Evolutionary conservation across 208 protist genomes (phyloP).

Genomic region (Trypanosoma caninum): DNA sequence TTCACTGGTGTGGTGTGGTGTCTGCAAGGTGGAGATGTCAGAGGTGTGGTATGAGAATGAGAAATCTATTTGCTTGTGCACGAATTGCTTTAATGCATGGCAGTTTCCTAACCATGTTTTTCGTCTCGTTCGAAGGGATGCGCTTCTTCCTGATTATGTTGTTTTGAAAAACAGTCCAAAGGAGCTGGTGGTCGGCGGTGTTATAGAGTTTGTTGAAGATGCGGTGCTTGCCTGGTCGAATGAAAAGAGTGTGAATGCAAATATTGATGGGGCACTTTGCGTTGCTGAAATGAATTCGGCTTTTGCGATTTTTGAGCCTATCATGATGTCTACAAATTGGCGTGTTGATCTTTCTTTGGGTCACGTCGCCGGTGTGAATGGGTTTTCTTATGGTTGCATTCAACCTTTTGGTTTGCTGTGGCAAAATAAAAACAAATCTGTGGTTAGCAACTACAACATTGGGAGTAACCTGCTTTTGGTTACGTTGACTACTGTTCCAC

Average conservation of each 20-base stretch:
- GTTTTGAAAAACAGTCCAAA: constrained; percentile 53
- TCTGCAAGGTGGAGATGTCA: constrained; percentile 35
- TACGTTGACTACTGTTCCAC: constrained; percentile 61
- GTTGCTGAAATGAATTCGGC: constrained; percentile 49
- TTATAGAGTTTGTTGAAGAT: constrained; percentile 83
- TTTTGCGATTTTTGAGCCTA: constrained; percentile 59
- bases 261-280: constrained; percentile 38
- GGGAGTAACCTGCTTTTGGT: constrained; percentile 53
- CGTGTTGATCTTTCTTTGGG: constrained; percentile 63
- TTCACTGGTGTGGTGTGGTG: constrained; percentile 20
- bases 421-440: constrained; percentile 46
- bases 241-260: constrained; percentile 69
- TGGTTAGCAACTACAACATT: constrained; percentile 28
- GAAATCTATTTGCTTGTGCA: constrained; percentile 51
- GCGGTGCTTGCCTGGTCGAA: constrained; percentile 53
- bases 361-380: constrained; percentile 66
- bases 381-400: constrained; percentile 75
- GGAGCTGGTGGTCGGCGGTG: constrained; percentile 37
- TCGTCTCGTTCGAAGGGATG: constrained; percentile 28
- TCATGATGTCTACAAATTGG: constrained; percentile 41
- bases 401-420: constrained; percentile 69
- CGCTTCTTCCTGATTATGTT: constrained; percentile 54
- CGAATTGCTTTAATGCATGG: constrained; percentile 79
- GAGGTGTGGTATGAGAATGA: constrained; percentile 70
- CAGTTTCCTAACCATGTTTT: constrained; percentile 72